Evolutionary conservation across 148 eudicot species (phyloP), one percentile per base, ranked within the genome.

Genomic region (Vaccinium darrowii): DNA sequence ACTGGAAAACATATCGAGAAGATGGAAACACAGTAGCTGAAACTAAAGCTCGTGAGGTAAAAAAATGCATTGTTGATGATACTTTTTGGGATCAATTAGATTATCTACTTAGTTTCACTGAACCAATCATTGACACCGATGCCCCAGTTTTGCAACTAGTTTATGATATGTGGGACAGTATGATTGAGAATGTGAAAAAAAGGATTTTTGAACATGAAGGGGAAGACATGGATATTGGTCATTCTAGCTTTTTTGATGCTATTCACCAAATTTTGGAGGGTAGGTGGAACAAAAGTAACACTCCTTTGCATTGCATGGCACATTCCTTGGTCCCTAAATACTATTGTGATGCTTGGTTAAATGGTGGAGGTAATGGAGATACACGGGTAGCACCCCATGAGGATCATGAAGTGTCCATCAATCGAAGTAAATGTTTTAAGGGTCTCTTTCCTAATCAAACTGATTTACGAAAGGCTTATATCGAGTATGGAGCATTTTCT

Each of bases 251-350:
- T 23, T 87, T 71, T 72, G 82, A 79, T 79, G 76, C 58, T 8
- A 54, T 87, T 27, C 84, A 84, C 4, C 14, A 56, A 11, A 30
- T 87, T 25, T 8, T 84, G 50, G 86, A 83, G 27, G 7, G 3
- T 27, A 33, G 80, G 33, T 83, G 85, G 88, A 86, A 78, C n/a
- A 83, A 86, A 77, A 87, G 86, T 43, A 87, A 87, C 18, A 84
- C 76, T 1, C 84, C 83, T 30, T 14, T 53, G 76, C 86, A n/a
- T 60, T 87, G 43, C 73, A 43, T 39, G 84, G 36, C 36, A 33
- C 36, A 33, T 33, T 33, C 36, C 36, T 33, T 33, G 36, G 36
- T 33, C 36, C 36, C 1, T 33, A 33, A 33, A 33, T 33, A 33
- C 36, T 33, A 33, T 33, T 33, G 36, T 33, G 36, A 33, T 33